Base-by-base conservation (phyloP, 2,329 filamentous ascomycete species). In the Zymoseptoria brevis region DNA sequence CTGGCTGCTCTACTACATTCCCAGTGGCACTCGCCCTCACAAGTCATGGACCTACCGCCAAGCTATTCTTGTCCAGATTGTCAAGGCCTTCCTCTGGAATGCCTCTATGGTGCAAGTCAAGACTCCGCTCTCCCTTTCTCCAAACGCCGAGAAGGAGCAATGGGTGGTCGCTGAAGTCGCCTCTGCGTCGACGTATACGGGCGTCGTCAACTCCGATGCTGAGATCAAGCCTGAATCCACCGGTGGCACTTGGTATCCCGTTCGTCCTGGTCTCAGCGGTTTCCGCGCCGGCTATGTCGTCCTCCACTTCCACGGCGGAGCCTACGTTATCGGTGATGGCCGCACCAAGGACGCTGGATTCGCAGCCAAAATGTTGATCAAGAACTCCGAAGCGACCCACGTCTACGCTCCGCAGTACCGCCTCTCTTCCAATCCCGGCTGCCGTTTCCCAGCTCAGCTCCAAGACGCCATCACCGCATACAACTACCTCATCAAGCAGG, bases 271-370 rank as follows among this genome's bases (percentile, higher is more conserved):
- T 22, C 29, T 50, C 49, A 54, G 55, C 35, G 58, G 41, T 22
- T 41, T 52, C 50, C 54, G 55, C 35, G 30, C 21, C 69, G 57
- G 60, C 57, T 55, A 71, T 64, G 73, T 80, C 1, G 65, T 79
- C 7, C 68, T 81, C 5, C 79, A 81, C 60, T 71, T 80, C 57
- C 79, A 81, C 64, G 79, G 79, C 52, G 79, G 79, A 49, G 79
- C 76, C 0, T 81, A 74, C 62, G 75, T 80, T 0, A 66, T 75
- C 19, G 77, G 76, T 51, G 74, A 78, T 59, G 77, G 76, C 8
- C 65, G 77, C 19, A 72, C 69, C 4, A 59, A 61, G 22, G 72
- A 73, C 51, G 65, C 67, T 4, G 73, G 74, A 0, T 73, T 70
- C 60, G 57, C 66, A 0, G 70, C 72, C 3, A 66, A 69, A 53